Conservation (phyloP, 2,329 filamentous ascomycete species). For the Daldinia sp. region DNA sequence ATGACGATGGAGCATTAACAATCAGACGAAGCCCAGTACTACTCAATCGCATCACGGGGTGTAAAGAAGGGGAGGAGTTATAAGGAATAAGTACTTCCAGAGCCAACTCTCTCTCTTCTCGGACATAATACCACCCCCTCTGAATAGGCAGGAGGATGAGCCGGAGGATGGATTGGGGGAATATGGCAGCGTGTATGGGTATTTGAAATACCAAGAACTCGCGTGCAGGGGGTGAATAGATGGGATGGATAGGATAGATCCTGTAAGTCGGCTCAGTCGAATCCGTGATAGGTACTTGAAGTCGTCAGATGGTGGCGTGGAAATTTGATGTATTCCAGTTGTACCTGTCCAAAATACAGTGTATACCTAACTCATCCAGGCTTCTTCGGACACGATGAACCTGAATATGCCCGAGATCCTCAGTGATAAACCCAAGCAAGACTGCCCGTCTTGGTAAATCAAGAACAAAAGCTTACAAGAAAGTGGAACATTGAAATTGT, state of each 20-base stretch:
- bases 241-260: slow-evolving; percentile 12
- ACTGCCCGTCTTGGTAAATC: neutral
- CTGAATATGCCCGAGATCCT: slow-evolving; percentile 36
- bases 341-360: neutral
- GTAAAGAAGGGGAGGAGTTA: slow-evolving; percentile 24
- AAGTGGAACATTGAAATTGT: slow-evolving; percentile 15
- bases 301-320: slow-evolving; percentile 20
- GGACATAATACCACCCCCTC: slow-evolving; percentile 31
- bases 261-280: slow-evolving; percentile 30
- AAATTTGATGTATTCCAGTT: neutral
- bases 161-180: slow-evolving; percentile 37
- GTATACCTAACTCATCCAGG: neutral
- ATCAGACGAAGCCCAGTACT: slow-evolving; percentile 44
- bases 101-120: slow-evolving; percentile 27
- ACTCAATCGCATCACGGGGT: slow-evolving; percentile 48
- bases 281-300: slow-evolving; percentile 30
- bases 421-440: slow-evolving; percentile 10
- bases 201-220: slow-evolving; percentile 45
- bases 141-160: slow-evolving; percentile 43
- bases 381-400: slow-evolving; percentile 2
- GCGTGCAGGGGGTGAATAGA: slow-evolving; percentile 32
- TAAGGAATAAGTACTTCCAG: slow-evolving; percentile 39
- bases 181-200: slow-evolving; percentile 40
- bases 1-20: slow-evolving; percentile 41
- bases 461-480: slow-evolving; percentile 12